Conservation (phyloP, 495 filamentous ascomycete species). For the Aspergillus campestris region DNA sequence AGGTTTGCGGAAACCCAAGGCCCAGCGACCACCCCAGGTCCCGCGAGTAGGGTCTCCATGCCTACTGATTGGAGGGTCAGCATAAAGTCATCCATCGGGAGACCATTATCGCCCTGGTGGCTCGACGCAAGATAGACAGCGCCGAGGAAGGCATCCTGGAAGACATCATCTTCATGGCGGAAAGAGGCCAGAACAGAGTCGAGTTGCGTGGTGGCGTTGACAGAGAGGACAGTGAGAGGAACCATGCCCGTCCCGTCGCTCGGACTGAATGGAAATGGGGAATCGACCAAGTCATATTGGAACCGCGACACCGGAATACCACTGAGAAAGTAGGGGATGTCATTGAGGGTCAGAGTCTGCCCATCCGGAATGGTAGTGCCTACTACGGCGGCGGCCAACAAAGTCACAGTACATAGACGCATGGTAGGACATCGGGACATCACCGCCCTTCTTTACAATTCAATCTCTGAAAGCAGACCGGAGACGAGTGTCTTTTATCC, state of each 20-base stretch:
- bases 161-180: slow-evolving; percentile 33
- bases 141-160: slow-evolving; percentile 25
- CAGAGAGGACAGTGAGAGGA: slow-evolving; percentile 34
- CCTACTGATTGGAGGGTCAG: neutral
- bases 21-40: neutral
- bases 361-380: slow-evolving; percentile 19
- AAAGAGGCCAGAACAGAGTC: slow-evolving; percentile 19
- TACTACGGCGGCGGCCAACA: neutral
- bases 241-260: slow-evolving; percentile 15
- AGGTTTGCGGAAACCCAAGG: slow-evolving; percentile 1
- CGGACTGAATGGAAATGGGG: slow-evolving; percentile 17
- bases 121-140: slow-evolving; percentile 4
- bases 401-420: slow-evolving; percentile 1
- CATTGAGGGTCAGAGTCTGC: slow-evolving; percentile 30
- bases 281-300: slow-evolving; percentile 1
- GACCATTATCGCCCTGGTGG: neutral
- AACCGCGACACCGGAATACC: slow-evolving; percentile 12
- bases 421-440: neutral
- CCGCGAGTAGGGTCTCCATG: slow-evolving; percentile 5
- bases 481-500: neutral
- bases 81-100: neutral
- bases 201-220: slow-evolving; percentile 13
- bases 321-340: slow-evolving; percentile 33
- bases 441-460: too few relatives aligned
- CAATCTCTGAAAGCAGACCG: neutral